phyloP scores from a whole-genome alignment of 441 rosid species.

The Hypseocharis bilobata region DNA sequence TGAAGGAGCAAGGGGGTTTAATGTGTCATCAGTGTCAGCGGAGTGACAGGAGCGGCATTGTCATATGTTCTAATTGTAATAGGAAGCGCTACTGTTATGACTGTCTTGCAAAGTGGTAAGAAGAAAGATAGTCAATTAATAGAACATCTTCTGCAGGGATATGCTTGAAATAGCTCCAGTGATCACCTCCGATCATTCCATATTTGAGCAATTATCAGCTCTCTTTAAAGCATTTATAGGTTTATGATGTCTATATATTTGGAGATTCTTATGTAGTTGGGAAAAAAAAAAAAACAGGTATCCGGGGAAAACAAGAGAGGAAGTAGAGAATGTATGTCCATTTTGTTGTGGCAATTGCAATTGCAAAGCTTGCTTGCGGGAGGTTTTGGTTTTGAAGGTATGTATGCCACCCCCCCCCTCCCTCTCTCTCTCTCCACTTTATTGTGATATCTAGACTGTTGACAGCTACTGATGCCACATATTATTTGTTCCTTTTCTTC shows the following conservation, averaged over 20 bases:
- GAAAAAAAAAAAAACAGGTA: slow-evolving; percentile 22
- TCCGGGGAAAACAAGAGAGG: slow-evolving; percentile 32
- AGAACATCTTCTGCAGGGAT: background rate
- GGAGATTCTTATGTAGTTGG: background rate
- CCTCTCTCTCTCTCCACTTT: background rate
- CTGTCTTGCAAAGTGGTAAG: slow-evolving; percentile 15
- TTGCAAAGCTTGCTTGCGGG: slow-evolving; percentile 39
- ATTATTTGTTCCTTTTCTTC: background rate
- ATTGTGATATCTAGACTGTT: background rate
- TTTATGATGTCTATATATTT: background rate
- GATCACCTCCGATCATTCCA: background rate
- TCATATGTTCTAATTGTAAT: slow-evolving; percentile 13
- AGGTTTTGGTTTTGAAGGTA: slow-evolving; percentile 30
- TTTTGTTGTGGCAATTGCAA: slow-evolving; percentile 39
- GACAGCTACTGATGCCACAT: background rate
- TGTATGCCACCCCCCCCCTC: slow-evolving; percentile 1
- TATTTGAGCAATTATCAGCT: background rate
- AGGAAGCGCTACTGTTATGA: slow-evolving; percentile 16
- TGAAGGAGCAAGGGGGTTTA: slow-evolving; percentile 4
- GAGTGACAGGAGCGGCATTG: slow-evolving; percentile 13
- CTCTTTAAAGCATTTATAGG: background rate
- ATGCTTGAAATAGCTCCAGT: background rate
- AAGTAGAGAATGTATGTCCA: slow-evolving; percentile 27
- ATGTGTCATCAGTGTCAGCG: slow-evolving; percentile 20
- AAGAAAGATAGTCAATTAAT: background rate